Percentiles rank a stretch among this genome's conserved stretches.
These are phyloP conservation scores for Lactuca saligna DNA, from an alignment of 129 eudicot species.

Conservation along the genomic window DNA sequence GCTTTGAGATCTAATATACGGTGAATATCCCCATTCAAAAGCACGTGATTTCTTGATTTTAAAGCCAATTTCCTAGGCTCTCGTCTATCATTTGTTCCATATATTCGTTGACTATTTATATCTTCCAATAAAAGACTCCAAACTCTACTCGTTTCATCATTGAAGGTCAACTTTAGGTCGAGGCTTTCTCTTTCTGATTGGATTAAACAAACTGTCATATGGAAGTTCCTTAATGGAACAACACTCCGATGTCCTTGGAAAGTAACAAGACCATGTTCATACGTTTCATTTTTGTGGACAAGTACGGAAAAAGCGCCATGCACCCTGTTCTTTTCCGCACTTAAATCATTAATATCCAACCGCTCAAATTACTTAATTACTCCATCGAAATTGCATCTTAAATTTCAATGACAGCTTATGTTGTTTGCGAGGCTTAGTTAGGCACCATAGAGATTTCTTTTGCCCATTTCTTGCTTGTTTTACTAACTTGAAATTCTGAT, in stretches of 20 bases:
- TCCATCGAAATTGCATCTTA: slow-evolving; percentile 41
- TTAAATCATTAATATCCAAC: slow-evolving; percentile 44
- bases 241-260: slow-evolving; percentile 55
- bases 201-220: slow-evolving; percentile 52
- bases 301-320: slow-evolving; percentile 34
- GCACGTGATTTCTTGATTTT: too few species aligned
- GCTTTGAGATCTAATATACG: too few species aligned
- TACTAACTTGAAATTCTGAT: too few species aligned
- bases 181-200: slow-evolving; percentile 51
- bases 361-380: slow-evolving; percentile 43
- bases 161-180: slow-evolving; percentile 89
- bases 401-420: neutral
- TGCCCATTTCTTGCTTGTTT: too few species aligned
- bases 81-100: slow-evolving; percentile 67
- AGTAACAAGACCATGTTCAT: slow-evolving; percentile 44
- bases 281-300: slow-evolving; percentile 31
- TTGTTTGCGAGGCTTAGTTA: too few species aligned
- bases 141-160: slow-evolving; percentile 92
- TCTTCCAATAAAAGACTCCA: slow-evolving; percentile 90
- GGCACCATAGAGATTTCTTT: too few species aligned
- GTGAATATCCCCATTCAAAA: too few species aligned
- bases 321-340: neutral
- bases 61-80: too few species aligned
- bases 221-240: slow-evolving; percentile 31
- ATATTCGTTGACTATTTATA: slow-evolving; percentile 78